A percentile compares a stretch with the other conserved stretches of the same genome.
These are phyloP conservation scores for Dichotomocladium elegans DNA, from an alignment of 371 early-diverging fungal species.

Conservation along the genomic window DNA sequence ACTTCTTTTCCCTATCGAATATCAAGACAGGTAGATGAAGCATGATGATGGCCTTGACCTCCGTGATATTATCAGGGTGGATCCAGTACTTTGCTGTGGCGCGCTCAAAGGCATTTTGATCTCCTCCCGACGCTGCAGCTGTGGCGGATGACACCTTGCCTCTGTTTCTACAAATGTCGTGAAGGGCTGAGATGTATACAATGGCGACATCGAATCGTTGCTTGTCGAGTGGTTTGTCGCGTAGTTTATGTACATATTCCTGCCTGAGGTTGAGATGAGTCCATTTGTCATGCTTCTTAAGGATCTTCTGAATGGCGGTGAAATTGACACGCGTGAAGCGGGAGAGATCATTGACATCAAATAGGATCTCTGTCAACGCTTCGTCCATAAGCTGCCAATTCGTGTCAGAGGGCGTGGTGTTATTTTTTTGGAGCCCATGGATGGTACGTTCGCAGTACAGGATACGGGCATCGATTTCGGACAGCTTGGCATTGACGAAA, in stretches of 20 bases:
- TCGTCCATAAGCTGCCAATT: constrained; percentile 63
- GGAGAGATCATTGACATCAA: constrained; percentile 84
- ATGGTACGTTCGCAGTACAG: constrained; percentile 59
- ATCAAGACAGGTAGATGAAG: constrained; percentile 89
- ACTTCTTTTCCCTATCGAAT: constrained; percentile 21
- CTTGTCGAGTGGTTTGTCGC: constrained; percentile 77
- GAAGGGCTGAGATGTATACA: constrained; percentile 80
- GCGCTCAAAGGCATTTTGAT: constrained; percentile 79
- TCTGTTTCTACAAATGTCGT: constrained; percentile 82
- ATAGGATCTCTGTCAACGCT: constrained; percentile 72
- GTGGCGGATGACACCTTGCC: constrained; percentile 42
- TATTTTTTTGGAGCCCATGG: constrained; percentile 25
- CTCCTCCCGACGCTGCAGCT: constrained; percentile 61
- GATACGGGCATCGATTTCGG: constrained; percentile 79
- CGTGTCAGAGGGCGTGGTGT: constrained; percentile 33
- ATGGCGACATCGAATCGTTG: constrained; percentile 85
- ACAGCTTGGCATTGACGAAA: constrained; percentile 82
- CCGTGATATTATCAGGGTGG: constrained; percentile 88
- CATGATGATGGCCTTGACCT: constrained; percentile 82
- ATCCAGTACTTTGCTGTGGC: constrained; percentile 97
- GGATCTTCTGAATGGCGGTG: constrained; percentile 90
- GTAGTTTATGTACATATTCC: constrained; percentile 73
- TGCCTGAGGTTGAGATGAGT: constrained; percentile 29
- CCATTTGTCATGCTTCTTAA: constrained; percentile 92
- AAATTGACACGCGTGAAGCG: constrained; percentile 92